Percentiles rank a stretch among this genome's conserved stretches.
Evolutionary conservation across 441 rosid genomes (phyloP).

Genomic region (Jatropha multifida): DNA sequence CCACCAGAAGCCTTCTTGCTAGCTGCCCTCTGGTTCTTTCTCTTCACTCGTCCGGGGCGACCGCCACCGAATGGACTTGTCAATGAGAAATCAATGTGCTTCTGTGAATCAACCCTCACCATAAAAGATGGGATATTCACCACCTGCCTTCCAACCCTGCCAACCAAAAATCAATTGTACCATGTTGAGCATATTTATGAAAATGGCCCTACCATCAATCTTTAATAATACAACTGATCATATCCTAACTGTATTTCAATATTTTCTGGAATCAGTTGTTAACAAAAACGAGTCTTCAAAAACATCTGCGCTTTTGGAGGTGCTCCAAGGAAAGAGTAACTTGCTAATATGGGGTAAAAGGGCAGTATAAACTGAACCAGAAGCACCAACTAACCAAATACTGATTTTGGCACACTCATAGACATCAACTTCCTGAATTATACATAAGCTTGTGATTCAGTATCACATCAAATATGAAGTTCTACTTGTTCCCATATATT

Average conservation of each 20-base stretch:
- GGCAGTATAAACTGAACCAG: background rate
- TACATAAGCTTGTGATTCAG: too few species aligned
- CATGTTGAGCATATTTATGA: background rate
- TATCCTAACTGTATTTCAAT: background rate
- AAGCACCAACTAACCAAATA: background rate
- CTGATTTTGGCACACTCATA: background rate
- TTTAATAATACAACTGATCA: background rate
- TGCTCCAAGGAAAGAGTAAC: background rate
- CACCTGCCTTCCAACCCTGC: constrained; percentile 85
- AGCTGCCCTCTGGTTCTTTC: constrained; percentile 41
- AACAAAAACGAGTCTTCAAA: background rate
- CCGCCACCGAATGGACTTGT: constrained; percentile 43
- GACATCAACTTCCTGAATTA: too few species aligned
- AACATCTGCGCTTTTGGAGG: background rate
- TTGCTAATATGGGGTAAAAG: too few species aligned
- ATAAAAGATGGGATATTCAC: constrained; percentile 87
- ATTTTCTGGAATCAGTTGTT: background rate
- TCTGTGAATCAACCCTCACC: constrained; percentile 69
- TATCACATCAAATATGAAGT: background rate
- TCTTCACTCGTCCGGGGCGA: constrained; percentile 43
- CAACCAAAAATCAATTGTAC: background rate
- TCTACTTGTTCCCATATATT: background rate
- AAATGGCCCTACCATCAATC: background rate
- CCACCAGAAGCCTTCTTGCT: constrained; percentile 44
- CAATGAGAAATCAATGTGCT: constrained; percentile 44